These are phyloP conservation scores for Graphium sp. DNA, from an alignment of 2,329 filamentous ascomycete species.

Conservation along the genomic window DNA sequence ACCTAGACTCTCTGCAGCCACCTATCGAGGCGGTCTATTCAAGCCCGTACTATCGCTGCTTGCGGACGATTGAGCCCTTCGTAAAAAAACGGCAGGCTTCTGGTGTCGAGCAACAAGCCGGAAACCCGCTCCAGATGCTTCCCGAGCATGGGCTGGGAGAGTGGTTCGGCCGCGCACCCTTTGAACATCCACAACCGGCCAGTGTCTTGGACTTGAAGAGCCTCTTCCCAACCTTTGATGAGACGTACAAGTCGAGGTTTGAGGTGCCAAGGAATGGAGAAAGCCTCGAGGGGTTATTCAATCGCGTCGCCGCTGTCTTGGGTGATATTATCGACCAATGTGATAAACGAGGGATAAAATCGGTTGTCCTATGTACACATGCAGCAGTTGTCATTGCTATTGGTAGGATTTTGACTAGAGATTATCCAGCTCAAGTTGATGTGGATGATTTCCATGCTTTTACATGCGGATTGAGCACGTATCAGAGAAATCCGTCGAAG, in stretches of 20 bases:
- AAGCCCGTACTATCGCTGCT: conserved; percentile 73
- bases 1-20: conserved; percentile 45
- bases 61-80: conserved; percentile 67
- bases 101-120: conserved; percentile 5
- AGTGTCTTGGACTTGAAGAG: conserved; percentile 39
- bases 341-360: conserved; percentile 51
- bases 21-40: conserved; percentile 65
- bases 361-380: conserved; percentile 73
- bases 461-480: conserved; percentile 67
- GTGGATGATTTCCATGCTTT: conserved; percentile 73
- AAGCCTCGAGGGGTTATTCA: conserved; percentile 61
- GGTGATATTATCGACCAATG: conserved; percentile 54
- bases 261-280: conserved; percentile 59
- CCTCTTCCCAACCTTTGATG: conserved; percentile 50
- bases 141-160: conserved; percentile 52
- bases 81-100: conserved; percentile 14
- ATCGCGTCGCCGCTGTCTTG: conserved; percentile 57
- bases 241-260: conserved; percentile 42
- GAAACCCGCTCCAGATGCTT: conserved; percentile 21
- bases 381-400: conserved; percentile 80
- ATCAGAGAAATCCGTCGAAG: conserved; percentile 12
- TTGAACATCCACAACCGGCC: conserved; percentile 70
- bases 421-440: conserved; percentile 52
- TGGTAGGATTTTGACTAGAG: conserved; percentile 65
- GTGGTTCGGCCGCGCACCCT: conserved; percentile 80